Percentiles rank a stretch among this genome's conserved stretches.
These are phyloP conservation scores for Teunomyces panamensis DNA, from an alignment of 805 yeast genomes.

Conservation along the genomic window DNA sequence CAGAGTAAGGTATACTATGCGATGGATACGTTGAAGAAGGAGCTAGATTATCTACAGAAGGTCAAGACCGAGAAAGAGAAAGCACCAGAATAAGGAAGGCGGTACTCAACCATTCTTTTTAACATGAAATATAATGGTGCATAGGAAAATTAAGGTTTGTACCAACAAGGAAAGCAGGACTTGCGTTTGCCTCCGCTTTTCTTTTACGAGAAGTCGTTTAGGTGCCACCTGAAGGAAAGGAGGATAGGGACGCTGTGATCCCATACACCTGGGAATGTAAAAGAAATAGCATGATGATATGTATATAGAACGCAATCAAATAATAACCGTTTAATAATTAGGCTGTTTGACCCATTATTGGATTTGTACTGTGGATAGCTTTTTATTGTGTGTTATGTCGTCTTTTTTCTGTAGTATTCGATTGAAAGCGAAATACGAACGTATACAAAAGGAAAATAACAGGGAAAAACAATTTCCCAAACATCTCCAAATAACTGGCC, in stretches of 20 bases:
- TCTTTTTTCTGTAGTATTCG: not conserved
- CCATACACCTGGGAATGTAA: too few relatives aligned
- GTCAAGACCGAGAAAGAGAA: slow-evolving; percentile 27
- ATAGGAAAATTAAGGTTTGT: not conserved
- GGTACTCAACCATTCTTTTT: too few relatives aligned
- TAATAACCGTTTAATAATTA: not conserved
- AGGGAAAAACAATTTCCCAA: slow-evolving; percentile 1
- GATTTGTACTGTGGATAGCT: not conserved
- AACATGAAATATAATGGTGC: too few relatives aligned
- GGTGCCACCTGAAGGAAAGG: too few relatives aligned
- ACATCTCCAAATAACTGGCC: not conserved
- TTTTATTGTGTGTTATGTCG: not conserved
- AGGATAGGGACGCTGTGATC: too few relatives aligned
- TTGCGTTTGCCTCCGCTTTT: not conserved
- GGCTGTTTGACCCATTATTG: too few relatives aligned
- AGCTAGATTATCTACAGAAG: slow-evolving; percentile 59
- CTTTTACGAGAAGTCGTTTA: too few relatives aligned
- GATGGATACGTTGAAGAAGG: slow-evolving; percentile 83
- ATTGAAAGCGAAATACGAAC: slow-evolving; percentile 3
- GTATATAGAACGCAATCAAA: slow-evolving; percentile 1
- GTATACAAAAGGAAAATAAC: slow-evolving; percentile 3
- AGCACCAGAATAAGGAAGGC: not conserved
- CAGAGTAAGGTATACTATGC: slow-evolving; percentile 94
- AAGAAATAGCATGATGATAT: not conserved
- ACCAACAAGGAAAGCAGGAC: not conserved